Base-by-base conservation (phyloP, 2,329 filamentous ascomycete species). In the Pseudopyricularia javanii region DNA sequence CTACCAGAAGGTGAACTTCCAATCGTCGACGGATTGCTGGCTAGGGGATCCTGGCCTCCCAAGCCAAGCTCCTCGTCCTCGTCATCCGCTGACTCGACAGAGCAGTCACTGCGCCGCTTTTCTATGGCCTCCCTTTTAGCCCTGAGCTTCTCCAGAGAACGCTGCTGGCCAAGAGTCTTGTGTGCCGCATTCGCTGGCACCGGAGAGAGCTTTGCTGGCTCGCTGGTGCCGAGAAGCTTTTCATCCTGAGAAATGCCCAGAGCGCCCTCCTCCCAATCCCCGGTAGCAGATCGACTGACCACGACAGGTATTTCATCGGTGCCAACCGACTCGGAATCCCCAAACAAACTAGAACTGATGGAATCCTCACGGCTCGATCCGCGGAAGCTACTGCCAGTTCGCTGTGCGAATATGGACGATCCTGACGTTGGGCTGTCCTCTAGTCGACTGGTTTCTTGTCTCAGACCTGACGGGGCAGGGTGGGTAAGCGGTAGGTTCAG, bases 31-130 rank as follows among this genome's bases (percentile, higher is more conserved):
- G 17, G 15, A 22, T 20, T 47, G 26, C 40, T 54, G 30, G 26
- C 15, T 70, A n/a, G 47, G 7, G 40, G 20, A 45, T 20, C 40
- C 7, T 63, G 59, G 75, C 66, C 67, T 8, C 69, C 59, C 7
- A 60, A 74, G 7, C 88, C 90, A 5, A 94, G 75, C 62, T 95
- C 91, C 55, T 96, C 91, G 58, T 96, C 91, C 68, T 96, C 91
- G 60, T 96, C 91, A 61, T 96, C 91, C 4, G 91, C 91, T 30
- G 88, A 95, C 61, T 96, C 91, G 14, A 81, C 82, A 53, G 74
- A 79, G 34, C 86, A 83, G 60, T 95, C 88, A 35, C 82, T 70
- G 15, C 80, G 78, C 47, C 82, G 79, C 60, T 81, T 88, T 61
- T 95, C 88, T 33, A 88, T 68, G 7, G 82, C 83, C 58, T 90